Conservation (phyloP, 1,284 basidiomycete species). For the Cystobasidiaceae sp. region DNA sequence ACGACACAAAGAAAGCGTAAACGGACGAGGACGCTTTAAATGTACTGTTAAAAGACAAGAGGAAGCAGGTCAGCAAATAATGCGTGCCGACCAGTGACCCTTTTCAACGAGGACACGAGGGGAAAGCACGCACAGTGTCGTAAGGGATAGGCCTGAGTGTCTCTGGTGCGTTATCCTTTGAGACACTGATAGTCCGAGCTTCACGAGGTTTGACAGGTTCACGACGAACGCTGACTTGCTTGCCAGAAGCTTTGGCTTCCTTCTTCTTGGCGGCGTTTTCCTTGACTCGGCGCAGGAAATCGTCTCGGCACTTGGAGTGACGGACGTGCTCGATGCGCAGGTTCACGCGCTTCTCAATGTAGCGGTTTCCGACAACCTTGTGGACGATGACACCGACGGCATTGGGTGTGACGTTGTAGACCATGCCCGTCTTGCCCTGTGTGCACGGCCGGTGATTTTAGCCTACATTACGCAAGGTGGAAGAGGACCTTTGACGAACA, state of each 20-base stretch:
- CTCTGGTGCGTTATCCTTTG: constrained; percentile 74
- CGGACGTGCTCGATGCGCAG: constrained; percentile 95
- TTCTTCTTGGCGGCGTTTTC: constrained; percentile 78
- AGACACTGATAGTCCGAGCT: constrained; percentile 66
- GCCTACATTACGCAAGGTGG: not conserved
- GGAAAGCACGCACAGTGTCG: constrained; percentile 44
- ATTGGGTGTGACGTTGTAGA: constrained; percentile 95
- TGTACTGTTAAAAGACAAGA: not conserved
- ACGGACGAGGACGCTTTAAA: not conserved
- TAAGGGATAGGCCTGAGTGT: constrained; percentile 85
- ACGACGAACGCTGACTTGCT: constrained; percentile 73
- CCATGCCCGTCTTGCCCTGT: constrained; percentile 82
- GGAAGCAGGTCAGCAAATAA: not conserved
- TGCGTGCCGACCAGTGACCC: not conserved
- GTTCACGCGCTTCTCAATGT: constrained; percentile 99
- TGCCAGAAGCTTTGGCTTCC: constrained; percentile 81
- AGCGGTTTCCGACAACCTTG: constrained; percentile 98
- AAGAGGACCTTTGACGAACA: not conserved
- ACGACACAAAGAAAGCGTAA: too few species aligned
- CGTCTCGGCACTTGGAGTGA: constrained; percentile 97
- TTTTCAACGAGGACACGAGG: too few species aligned
- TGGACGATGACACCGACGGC: constrained; percentile 96
- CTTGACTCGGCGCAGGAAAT: constrained; percentile 96
- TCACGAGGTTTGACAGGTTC: constrained; percentile 78
- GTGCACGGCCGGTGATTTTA: constrained; percentile 6